phyloP scores from a whole-genome alignment of 805 yeast species.

The Nakazawaea ernobii region DNA sequence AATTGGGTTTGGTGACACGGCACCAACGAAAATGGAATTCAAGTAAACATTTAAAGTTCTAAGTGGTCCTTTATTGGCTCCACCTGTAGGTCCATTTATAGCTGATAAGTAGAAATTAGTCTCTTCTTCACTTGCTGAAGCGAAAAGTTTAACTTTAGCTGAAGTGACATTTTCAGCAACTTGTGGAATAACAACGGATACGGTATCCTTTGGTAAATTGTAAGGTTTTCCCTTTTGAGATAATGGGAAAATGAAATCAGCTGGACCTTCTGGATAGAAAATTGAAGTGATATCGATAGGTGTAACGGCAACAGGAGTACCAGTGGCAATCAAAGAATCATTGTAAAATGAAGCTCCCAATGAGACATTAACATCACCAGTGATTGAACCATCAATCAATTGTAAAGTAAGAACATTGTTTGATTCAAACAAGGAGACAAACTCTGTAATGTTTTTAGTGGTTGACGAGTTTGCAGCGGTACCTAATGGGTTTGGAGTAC shows the following conservation, averaged over 20 bases:
- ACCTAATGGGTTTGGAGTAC: conserved; percentile 21
- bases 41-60: conserved; percentile 23
- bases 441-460: conserved; percentile 22
- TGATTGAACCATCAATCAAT: conserved; percentile 22
- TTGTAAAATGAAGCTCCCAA: conserved; percentile 19
- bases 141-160: conserved; percentile 23
- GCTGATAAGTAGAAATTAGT: conserved; percentile 17
- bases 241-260: conserved; percentile 20
- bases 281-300: conserved; percentile 14
- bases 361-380: conserved; percentile 16
- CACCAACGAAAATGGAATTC: conserved; percentile 18
- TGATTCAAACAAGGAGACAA: conserved; percentile 17
- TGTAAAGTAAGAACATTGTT: conserved; percentile 14
- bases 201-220: conserved; percentile 17
- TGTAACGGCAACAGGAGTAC: conserved; percentile 1
- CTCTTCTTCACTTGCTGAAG: conserved; percentile 25
- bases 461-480: conserved; percentile 19
- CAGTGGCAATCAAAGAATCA: conserved; percentile 13
- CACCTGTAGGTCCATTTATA: conserved; percentile 13
- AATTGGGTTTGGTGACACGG: conserved; percentile 25
- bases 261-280: conserved; percentile 20
- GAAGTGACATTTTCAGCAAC: conserved; percentile 18
- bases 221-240: conserved; percentile 17
- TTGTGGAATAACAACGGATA: conserved; percentile 20
- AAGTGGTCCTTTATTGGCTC: conserved; percentile 19